Percentiles rank a stretch among this genome's conserved stretches.
These are phyloP conservation scores for Thermochaetoides dissita DNA, from an alignment of 2,329 filamentous ascomycete species.

Conservation along the genomic window DNA sequence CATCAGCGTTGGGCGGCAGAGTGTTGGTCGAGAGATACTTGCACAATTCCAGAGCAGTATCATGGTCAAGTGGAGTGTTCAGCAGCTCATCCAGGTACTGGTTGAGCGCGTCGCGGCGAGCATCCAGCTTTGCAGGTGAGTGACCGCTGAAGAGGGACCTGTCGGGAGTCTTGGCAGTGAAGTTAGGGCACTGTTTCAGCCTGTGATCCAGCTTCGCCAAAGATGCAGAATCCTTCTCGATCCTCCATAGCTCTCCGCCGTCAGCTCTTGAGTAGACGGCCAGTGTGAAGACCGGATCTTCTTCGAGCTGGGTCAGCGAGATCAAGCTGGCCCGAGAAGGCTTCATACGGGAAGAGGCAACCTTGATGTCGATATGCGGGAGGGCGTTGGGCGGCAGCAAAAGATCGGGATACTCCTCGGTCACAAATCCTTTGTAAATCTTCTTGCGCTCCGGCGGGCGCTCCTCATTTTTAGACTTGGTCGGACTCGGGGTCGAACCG, in stretches of 20 bases:
- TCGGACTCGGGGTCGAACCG: slow-evolving; percentile 18
- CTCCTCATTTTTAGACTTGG: slow-evolving; percentile 19
- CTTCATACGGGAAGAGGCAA: slow-evolving; percentile 88
- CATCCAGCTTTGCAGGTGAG: slow-evolving; percentile 84
- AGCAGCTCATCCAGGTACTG: slow-evolving; percentile 74
- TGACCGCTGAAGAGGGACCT: slow-evolving; percentile 79
- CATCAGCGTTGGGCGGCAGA: slow-evolving; percentile 47
- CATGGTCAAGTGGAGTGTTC: slow-evolving; percentile 66
- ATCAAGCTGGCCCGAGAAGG: slow-evolving; percentile 78
- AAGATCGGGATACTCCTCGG: slow-evolving; percentile 75
- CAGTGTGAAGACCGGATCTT: slow-evolving; percentile 87
- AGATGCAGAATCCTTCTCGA: slow-evolving; percentile 80
- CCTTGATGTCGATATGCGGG: slow-evolving; percentile 69
- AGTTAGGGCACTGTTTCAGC: slow-evolving; percentile 58
- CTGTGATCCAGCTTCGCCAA: slow-evolving; percentile 70
- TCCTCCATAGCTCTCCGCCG: slow-evolving; percentile 71
- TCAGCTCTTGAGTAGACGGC: slow-evolving; percentile 69
- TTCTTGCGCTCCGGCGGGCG: slow-evolving; percentile 31
- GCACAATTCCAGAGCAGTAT: slow-evolving; percentile 68
- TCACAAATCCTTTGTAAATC: slow-evolving; percentile 65
- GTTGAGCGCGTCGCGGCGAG: slow-evolving; percentile 66
- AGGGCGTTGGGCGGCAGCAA: slow-evolving; percentile 79
- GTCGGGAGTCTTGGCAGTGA: slow-evolving; percentile 68
- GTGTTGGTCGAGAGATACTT: slow-evolving; percentile 64
- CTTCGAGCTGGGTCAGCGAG: slow-evolving; percentile 65